Base-by-base conservation (phyloP, 768 basidiomycete species). In the Leccinellum rugosiceps region DNA sequence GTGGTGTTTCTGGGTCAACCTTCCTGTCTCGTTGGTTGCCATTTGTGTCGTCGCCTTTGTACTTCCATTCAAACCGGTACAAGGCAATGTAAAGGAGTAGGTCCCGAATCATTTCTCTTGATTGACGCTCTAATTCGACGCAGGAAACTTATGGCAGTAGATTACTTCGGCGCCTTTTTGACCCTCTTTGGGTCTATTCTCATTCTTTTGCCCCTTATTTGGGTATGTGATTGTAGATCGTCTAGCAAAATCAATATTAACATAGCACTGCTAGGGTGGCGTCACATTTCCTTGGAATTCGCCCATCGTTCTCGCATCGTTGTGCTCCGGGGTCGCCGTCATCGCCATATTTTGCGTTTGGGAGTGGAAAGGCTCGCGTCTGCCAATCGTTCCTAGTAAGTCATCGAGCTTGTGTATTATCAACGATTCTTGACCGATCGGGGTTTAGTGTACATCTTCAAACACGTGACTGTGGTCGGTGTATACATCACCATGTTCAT, bases 1-100 rank as follows among this genome's bases (percentile, higher is more conserved):
- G 82, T 89, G 88, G 87, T 88, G 86, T 65, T 88, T 88, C 68
- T 89, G 87, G 83, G 77, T 90, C 48, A 85, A 81, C 23, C 75
- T 90, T 1, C 88, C 88, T 0, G 64, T 86, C 3, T 82, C 86
- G 0, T 68, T 80, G 13, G 63, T 73, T 38, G 79, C 85, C 0
- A 79, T 86, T 23, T 69, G 77, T 19, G 80, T 85, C 15, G 82
- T 90, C 4, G 63, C 80, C 17, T 81, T 87, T 58, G 71, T 87
- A 10, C 76, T 92, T 0, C 90, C 90, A 0, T 74, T 90, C n/a
- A 86, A 86, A 57, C 77, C 80, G 3, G 87, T 90, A 7, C 74
- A 78, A 13, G 90, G 89, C 1, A 74, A 82, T 56, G 78, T 85
- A 19, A 78, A 76, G 66, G 72, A 73, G 83, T 82, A 54, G 9